Base-by-base conservation (phyloP, 306 rosid genomes). In the Vicia sativa region DNA sequence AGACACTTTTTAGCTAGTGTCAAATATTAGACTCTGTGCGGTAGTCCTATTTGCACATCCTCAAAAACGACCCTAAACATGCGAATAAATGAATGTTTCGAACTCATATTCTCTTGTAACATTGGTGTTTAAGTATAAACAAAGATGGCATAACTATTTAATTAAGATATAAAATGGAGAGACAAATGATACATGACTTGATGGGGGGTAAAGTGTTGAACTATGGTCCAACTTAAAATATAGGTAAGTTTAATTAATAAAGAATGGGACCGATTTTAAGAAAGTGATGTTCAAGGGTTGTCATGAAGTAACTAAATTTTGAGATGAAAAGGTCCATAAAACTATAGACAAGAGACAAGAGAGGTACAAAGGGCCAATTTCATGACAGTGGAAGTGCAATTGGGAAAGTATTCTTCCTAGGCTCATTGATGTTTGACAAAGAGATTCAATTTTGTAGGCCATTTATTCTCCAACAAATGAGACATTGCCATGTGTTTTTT, bases 401-500 rank as follows among this genome's bases (percentile, higher is more conserved):
- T 26, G n/a, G 18, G 58, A 60, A 56, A 68, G 77, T 45, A 37
- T 52, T 75, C 68, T 53, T 77, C 54, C 41, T 73, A 21, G 14
- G 34, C 58, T 21, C 31, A 45, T 48, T 21, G 23, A 59, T 15
- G 60, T 62, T 72, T 69, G 77, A 64, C 44, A 28, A 67, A 45
- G 48, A 67, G 38, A 31, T 64, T 56, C 55, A 72, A 69, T 62
- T 70, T 55, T 66, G 45, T 37, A 39, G 78, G 64, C 35, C 61
- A 41, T 80, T n/a, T 35, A 46, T 46, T 53, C 50, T 13, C 69
- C 71, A 64, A 38, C 83, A 21, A 79, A 77, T 68, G 75, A 71
- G 92, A 79, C 84, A 77, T 34, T 37, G 89, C 77, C 87, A 72
- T 62, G 83, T 73, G 89, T 71, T 65, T 15, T 15, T 11, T 4